These are phyloP conservation scores for Gymnopilus dilepis DNA, from an alignment of 768 basidiomycete species.

Conservation along the genomic window DNA sequence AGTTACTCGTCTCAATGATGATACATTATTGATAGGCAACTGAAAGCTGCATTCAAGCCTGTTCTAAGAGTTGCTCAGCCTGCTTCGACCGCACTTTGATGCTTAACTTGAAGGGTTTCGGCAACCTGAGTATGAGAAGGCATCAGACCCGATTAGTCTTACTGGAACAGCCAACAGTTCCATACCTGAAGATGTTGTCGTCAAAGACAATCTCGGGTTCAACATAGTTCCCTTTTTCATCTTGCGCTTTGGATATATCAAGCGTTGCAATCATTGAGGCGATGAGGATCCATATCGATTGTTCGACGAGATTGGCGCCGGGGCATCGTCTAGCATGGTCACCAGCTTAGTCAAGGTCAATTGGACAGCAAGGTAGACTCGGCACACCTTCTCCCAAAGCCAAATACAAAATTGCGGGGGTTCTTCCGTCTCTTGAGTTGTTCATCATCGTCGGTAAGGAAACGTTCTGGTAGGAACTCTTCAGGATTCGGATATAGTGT, in stretches of 20 bases:
- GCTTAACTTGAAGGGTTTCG: not conserved
- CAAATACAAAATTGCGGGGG: not conserved
- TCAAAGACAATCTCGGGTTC: not conserved
- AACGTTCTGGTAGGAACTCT: slow-evolving; percentile 23
- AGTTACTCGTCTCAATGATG: too few species aligned
- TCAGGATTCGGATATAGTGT: slow-evolving; percentile 23
- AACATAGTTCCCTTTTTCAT: not conserved
- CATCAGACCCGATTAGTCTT: too few species aligned
- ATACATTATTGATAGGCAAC: too few species aligned
- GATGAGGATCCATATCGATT: slow-evolving; percentile 1
- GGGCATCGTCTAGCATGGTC: not conserved
- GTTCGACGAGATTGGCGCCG: slow-evolving; percentile 1
- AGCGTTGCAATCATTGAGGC: slow-evolving; percentile 4
- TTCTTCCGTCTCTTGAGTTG: not conserved
- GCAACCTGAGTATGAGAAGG: not conserved
- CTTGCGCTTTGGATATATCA: slow-evolving; percentile 7
- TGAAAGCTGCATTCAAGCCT: not conserved
- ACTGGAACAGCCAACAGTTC: too few species aligned
- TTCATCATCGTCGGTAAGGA: slow-evolving; percentile 8
- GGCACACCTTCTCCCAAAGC: slow-evolving; percentile 8
- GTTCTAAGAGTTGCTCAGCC: not conserved
- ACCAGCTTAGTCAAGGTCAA: not conserved
- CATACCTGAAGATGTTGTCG: not conserved
- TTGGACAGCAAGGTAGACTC: not conserved
- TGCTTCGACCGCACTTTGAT: not conserved